These are phyloP conservation scores for Yamadazyma nakazawae DNA, from an alignment of 805 yeast genomes.

Conservation along the genomic window DNA sequence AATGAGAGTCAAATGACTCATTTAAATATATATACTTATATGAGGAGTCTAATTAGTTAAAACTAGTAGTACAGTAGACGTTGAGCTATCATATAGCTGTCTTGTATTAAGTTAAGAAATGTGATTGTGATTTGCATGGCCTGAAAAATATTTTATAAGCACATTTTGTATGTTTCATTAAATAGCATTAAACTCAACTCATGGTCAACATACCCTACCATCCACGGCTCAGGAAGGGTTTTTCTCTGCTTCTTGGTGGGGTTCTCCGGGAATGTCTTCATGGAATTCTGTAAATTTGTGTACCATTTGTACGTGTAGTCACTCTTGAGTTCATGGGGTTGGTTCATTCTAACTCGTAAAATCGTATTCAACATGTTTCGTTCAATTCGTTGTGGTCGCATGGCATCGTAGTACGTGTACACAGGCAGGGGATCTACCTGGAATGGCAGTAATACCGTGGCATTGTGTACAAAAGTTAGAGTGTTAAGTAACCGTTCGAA, in stretches of 20 bases:
- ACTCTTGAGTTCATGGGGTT: conserved; percentile 22
- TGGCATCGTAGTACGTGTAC: conserved; percentile 18
- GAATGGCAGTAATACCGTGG: conserved; percentile 22
- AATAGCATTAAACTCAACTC: conserved; percentile 25
- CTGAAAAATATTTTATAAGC: conserved; percentile 17
- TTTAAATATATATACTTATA: no score
- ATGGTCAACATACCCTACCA: conserved; percentile 23
- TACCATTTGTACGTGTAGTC: conserved; percentile 26
- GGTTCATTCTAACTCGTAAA: conserved; percentile 20
- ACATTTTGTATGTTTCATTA: conserved; percentile 25
- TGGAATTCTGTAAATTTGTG: conserved; percentile 6
- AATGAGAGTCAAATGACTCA: neutral
- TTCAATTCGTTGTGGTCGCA: conserved; percentile 19
- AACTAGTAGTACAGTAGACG: neutral
- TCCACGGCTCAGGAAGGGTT: neutral
- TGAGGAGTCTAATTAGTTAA: neutral
- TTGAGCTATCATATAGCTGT: neutral
- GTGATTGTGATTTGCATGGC: no score
- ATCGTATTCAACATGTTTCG: conserved; percentile 22
- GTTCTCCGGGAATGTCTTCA: conserved; percentile 5
- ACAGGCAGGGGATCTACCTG: conserved; percentile 9
- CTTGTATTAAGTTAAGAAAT: no score
- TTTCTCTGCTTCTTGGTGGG: conserved; percentile 7
- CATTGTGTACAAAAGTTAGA: conserved; percentile 28
- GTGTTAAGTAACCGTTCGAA: conserved; percentile 24